Percentiles rank a stretch among this genome's conserved stretches.
phyloP scores from a whole-genome alignment of 345 rosid genomes.

The Punica granatum region DNA sequence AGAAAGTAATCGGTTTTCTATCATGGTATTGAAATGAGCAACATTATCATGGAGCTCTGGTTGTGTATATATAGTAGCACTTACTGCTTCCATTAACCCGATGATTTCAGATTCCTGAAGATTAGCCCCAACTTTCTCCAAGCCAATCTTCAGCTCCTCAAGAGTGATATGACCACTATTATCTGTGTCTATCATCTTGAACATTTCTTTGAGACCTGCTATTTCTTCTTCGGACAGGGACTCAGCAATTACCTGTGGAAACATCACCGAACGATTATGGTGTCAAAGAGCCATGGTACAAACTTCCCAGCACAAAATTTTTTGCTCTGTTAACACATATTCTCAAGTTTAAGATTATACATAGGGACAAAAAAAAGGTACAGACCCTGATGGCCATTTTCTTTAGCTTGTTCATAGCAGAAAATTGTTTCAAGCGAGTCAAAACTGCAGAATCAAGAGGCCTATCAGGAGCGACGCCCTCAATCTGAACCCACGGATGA shows the following conservation, averaged over 20 bases:
- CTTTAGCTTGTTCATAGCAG: constrained; percentile 94
- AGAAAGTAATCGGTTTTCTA: background rate
- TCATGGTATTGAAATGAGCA: background rate
- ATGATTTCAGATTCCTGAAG: constrained; percentile 62
- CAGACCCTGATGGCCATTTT: constrained; percentile 78
- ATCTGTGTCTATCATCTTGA: constrained; percentile 86
- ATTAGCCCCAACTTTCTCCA: constrained; percentile 70
- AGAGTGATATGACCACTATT: constrained; percentile 77
- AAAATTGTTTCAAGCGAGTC: constrained; percentile 69
- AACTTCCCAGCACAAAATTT: too few relatives aligned
- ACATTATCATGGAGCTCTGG: background rate
- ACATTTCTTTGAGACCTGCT: constrained; percentile 82
- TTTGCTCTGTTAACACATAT: background rate
- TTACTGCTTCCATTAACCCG: constrained; percentile 75
- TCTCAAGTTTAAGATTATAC: too few relatives aligned
- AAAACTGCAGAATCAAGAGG: constrained; percentile 88
- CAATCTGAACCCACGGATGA: constrained; percentile 86
- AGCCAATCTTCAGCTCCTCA: constrained; percentile 71
- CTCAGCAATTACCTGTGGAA: constrained; percentile 68
- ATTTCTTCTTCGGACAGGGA: constrained; percentile 79
- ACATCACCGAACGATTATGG: background rate
- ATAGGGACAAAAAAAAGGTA: background rate
- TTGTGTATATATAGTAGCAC: constrained; percentile 1
- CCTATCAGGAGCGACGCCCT: constrained; percentile 75
- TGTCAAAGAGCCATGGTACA: background rate